Conservation (phyloP, 2,329 filamentous ascomycete genomes). For the Metarhizium sp. region DNA sequence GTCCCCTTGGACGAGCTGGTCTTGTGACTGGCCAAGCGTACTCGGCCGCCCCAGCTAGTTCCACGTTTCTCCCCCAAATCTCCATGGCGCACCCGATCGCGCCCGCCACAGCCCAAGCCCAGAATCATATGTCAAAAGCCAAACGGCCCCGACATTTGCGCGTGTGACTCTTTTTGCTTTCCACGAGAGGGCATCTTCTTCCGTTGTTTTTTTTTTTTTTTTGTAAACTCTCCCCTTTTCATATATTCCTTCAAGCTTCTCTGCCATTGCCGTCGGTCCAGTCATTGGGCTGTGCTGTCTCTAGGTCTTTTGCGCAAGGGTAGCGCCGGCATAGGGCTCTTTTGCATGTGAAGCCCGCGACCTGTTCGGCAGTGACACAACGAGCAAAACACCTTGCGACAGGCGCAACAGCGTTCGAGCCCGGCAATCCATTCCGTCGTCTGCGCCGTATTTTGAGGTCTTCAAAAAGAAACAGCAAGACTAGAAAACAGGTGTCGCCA, state of each 20-base stretch:
- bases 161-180: neutral
- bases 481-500: conserved; percentile 5
- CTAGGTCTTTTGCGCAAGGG: neutral
- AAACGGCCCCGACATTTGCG: neutral
- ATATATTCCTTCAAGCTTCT: too few species aligned
- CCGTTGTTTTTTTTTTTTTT: neutral
- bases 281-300: too few species aligned
- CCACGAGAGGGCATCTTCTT: neutral
- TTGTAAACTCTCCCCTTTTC: neutral
- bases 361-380: neutral
- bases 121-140: conserved; percentile 8
- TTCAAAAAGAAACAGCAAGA: neutral
- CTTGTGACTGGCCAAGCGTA: neutral
- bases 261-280: too few species aligned
- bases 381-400: neutral
- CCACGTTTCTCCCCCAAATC: neutral
- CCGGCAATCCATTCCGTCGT: too few species aligned
- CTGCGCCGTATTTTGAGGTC: too few species aligned
- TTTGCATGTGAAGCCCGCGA: neutral
- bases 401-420: too few species aligned
- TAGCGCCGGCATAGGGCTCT: neutral
- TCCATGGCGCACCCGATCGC: conserved; percentile 1
- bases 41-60: neutral
- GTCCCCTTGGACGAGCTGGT: too few species aligned
- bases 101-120: neutral